A percentile compares a stretch with the other conserved stretches of the same genome.
phyloP scores from a whole-genome alignment of 148 eudicot species.

The Rhododendron henanense region DNA sequence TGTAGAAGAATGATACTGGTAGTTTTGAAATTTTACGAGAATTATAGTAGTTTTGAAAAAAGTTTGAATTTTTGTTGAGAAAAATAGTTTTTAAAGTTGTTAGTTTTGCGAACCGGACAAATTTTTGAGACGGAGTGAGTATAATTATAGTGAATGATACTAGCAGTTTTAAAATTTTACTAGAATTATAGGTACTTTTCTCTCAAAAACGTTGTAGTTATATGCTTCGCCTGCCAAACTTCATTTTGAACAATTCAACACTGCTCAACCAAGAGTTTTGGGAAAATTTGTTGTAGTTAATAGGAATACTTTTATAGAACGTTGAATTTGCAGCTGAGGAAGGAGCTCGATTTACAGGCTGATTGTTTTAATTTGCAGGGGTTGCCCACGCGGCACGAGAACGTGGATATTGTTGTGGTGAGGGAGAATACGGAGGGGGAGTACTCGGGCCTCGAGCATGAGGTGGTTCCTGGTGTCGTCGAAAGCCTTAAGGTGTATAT shows the following conservation, averaged over 20 bases:
- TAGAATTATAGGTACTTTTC: no score
- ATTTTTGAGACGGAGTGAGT: no score
- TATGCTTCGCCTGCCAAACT: not conserved
- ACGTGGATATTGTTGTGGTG: constrained; percentile 35
- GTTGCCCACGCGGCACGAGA: constrained; percentile 26
- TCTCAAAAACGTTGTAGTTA: no score
- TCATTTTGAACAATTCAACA: not conserved
- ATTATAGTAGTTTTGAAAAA: no score
- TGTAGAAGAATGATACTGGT: no score
- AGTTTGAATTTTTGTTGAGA: no score
- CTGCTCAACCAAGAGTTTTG: not conserved
- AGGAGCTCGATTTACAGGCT: constrained; percentile 25
- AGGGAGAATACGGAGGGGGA: constrained; percentile 40
- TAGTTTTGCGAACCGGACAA: no score
- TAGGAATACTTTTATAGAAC: not conserved
- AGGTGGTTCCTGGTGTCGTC: constrained; percentile 35
- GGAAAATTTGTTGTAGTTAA: not conserved
- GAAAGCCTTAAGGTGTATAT: constrained; percentile 29
- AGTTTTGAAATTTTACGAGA: no score
- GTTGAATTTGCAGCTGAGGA: constrained; percentile 21
- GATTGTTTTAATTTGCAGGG: constrained; percentile 24
- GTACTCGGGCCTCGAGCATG: constrained; percentile 34
- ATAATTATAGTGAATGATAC: no score
- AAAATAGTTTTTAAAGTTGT: no score
- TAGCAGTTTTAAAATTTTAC: no score